phyloP scores from a whole-genome alignment of 2,329 filamentous ascomycete genomes.

The Endothia cerciana region DNA sequence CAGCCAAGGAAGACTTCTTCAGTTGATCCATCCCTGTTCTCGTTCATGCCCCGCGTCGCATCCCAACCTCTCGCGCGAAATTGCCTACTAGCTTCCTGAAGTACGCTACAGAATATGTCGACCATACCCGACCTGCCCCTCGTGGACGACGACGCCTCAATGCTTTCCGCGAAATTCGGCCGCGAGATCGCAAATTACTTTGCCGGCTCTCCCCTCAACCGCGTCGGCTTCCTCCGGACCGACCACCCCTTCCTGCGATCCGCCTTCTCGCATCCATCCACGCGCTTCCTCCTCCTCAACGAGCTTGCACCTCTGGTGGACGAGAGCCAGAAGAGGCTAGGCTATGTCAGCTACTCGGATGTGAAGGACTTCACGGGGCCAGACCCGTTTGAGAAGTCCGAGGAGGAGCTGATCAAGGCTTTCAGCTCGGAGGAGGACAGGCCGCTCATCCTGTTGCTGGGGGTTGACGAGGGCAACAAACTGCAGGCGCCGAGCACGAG shows the following conservation, averaged over 20 bases:
- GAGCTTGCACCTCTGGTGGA: constrained; percentile 73
- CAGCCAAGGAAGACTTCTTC: neutral
- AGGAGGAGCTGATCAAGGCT: constrained; percentile 71
- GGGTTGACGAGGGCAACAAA: constrained; percentile 67
- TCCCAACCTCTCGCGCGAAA: neutral
- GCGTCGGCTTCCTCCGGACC: constrained; percentile 75
- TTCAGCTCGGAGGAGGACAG: constrained; percentile 73
- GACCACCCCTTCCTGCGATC: constrained; percentile 71
- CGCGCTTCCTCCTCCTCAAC: constrained; percentile 79
- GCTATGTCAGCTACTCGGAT: constrained; percentile 70
- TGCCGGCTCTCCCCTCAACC: constrained; percentile 76
- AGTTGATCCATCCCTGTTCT: neutral
- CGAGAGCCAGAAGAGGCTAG: constrained; percentile 60
- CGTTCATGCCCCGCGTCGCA: neutral
- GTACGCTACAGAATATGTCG: constrained; percentile 11
- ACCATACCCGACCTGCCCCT: constrained; percentile 48
- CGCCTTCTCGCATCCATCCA: constrained; percentile 67
- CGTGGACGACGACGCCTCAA: constrained; percentile 58
- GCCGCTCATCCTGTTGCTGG: constrained; percentile 82
- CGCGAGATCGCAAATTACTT: constrained; percentile 85
- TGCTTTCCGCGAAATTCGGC: constrained; percentile 78
- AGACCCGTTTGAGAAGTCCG: constrained; percentile 70
- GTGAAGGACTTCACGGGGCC: constrained; percentile 71
- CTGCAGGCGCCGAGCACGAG: constrained; percentile 36
- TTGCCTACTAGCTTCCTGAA: neutral